Percentiles rank a stretch among this genome's conserved stretches.
Conservation (phyloP, 2,329 filamentous ascomycete species). For the Nemania sp. region DNA sequence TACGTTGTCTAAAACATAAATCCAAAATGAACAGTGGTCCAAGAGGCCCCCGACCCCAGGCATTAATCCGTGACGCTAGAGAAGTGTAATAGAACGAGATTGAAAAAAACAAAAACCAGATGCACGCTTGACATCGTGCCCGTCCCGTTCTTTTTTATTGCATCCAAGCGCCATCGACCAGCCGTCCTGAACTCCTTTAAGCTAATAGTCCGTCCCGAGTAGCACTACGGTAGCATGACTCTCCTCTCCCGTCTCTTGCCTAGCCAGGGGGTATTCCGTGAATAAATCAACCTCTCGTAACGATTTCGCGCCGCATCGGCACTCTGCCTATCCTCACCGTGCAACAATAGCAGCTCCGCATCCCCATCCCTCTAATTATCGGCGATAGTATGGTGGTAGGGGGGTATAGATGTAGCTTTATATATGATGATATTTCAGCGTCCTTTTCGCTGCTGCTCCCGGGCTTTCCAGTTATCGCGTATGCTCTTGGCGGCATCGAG, state of each 20-base stretch:
- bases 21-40: neutral
- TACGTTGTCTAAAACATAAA: conserved; percentile 1
- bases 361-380: neutral
- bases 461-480: conserved; percentile 82
- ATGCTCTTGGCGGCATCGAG: conserved; percentile 77
- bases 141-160: conserved; percentile 17
- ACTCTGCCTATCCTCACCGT: neutral
- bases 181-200: conserved; percentile 31
- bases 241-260: too few relatives aligned
- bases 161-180: conserved; percentile 15
- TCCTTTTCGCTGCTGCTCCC: conserved; percentile 52
- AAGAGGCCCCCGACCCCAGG: neutral
- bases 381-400: neutral
- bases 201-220: neutral
- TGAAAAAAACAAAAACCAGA: neutral
- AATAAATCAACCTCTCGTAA: conserved; percentile 9
- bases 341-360: neutral
- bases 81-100: neutral
- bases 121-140: conserved; percentile 7
- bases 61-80: neutral
- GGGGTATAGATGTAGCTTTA: too few relatives aligned
- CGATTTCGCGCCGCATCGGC: neutral
- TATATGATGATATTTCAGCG: conserved; percentile 6
- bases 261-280: conserved; percentile 14
- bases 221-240: too few relatives aligned